Conservation (phyloP, 495 filamentous ascomycete species). For the Daldinia vernicosa region DNA sequence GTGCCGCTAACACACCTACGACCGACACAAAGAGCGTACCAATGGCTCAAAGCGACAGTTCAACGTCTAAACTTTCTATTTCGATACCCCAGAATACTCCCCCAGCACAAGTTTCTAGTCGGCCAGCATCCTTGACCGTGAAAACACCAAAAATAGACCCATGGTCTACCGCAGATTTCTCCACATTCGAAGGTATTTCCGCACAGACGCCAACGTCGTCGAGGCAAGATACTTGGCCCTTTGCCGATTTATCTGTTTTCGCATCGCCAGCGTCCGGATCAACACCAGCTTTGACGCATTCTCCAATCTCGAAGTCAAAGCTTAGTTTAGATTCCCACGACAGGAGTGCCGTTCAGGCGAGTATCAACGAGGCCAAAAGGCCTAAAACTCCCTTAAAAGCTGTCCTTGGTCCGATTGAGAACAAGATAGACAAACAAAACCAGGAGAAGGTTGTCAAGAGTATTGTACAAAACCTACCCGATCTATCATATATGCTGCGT, state of each 20-base stretch:
- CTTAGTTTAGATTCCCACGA: constrained; percentile 12
- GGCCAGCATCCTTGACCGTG: constrained; percentile 1
- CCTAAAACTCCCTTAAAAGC: constrained; percentile 5
- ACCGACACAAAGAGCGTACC: neutral
- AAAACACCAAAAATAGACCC: constrained; percentile 15
- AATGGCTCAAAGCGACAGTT: constrained; percentile 1
- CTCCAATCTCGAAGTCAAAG: constrained; percentile 12
- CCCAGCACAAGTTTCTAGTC: constrained; percentile 2
- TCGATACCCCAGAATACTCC: constrained; percentile 16
- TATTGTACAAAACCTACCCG: constrained; percentile 56
- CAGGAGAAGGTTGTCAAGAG: constrained; percentile 49
- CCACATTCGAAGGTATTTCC: constrained; percentile 26
- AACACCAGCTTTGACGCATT: constrained; percentile 1
- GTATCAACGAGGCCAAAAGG: neutral
- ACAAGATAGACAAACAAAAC: constrained; percentile 33
- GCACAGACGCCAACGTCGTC: constrained; percentile 18
- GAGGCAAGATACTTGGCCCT: constrained; percentile 46
- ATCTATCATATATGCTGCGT: constrained; percentile 65
- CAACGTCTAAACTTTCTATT: constrained; percentile 15
- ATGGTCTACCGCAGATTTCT: constrained; percentile 35
- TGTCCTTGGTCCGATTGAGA: constrained; percentile 31
- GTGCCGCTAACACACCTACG: neutral
- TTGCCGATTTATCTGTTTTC: constrained; percentile 52
- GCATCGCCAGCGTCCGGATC: constrained; percentile 37
- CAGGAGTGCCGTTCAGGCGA: constrained; percentile 2